These are phyloP conservation scores for Penicillium griseofulvum DNA, from an alignment of 2,329 filamentous ascomycete genomes.

Conservation along the genomic window DNA sequence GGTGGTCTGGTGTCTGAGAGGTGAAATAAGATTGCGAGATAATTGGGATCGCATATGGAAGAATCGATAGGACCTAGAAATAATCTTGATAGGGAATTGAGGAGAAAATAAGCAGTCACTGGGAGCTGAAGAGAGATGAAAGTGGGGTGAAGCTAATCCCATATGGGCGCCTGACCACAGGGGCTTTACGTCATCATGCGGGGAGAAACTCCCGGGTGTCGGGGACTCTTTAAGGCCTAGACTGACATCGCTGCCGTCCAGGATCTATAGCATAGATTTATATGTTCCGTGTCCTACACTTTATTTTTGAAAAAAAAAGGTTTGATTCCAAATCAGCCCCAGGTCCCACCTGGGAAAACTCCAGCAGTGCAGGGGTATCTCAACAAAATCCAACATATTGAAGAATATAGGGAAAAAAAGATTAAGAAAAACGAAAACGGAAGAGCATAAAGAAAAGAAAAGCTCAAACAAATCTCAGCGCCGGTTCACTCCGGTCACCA, in stretches of 20 bases:
- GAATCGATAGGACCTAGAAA: neutral
- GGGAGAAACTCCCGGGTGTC: conserved; percentile 12
- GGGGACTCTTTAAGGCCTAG: conserved; percentile 1
- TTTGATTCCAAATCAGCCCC: neutral
- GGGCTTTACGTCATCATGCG: conserved; percentile 33
- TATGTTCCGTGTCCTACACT: neutral
- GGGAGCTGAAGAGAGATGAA: neutral
- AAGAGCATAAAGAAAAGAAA: too few relatives aligned
- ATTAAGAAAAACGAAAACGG: neutral
- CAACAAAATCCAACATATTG: neutral
- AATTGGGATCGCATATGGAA: conserved; percentile 30
- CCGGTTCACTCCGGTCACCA: conserved; percentile 60
- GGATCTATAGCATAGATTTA: neutral
- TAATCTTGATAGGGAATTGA: neutral
- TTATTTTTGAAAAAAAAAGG: neutral
- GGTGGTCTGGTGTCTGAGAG: conserved; percentile 21
- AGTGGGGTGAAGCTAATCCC: conserved; percentile 7
- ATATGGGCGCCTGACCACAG: neutral
- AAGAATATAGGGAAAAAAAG: neutral
- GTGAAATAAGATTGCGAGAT: conserved; percentile 20
- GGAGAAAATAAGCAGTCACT: neutral
- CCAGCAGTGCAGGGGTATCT: conserved; percentile 10
- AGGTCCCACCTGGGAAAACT: conserved; percentile 2
- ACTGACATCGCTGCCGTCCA: neutral
- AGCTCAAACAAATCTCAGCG: conserved; percentile 16